These are phyloP conservation scores for Colletotrichum tamarilloi DNA, from an alignment of 2,329 filamentous ascomycete species.

Conservation along the genomic window DNA sequence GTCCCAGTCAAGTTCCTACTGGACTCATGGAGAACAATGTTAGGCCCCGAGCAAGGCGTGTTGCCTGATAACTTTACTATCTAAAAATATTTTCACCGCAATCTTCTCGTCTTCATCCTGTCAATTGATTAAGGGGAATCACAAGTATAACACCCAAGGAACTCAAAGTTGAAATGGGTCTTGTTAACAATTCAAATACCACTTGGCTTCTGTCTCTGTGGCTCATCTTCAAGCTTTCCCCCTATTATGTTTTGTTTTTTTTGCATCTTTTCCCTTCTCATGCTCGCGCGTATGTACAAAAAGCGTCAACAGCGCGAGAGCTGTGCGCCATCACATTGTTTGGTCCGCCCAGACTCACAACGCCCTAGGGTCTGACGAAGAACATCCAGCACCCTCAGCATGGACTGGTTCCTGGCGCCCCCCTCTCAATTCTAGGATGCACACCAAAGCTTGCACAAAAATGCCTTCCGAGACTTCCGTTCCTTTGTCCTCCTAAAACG, in stretches of 20 bases:
- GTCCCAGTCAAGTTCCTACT: background rate
- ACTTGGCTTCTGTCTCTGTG: constrained; percentile 12
- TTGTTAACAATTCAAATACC: constrained; percentile 17
- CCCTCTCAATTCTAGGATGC: constrained; percentile 44
- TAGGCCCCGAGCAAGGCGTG: background rate
- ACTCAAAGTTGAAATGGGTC: background rate
- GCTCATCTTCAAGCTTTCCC: constrained; percentile 28
- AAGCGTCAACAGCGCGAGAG: constrained; percentile 5
- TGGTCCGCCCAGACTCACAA: constrained; percentile 13
- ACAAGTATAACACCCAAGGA: background rate
- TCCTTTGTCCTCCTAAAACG: constrained; percentile 27
- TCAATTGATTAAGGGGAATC: no score
- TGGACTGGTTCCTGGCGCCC: constrained; percentile 41
- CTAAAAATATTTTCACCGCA: no score
- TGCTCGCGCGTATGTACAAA: constrained; percentile 31
- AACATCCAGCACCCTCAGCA: constrained; percentile 26
- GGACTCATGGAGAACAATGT: background rate
- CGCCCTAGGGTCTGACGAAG: constrained; percentile 20
- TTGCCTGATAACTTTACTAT: background rate
- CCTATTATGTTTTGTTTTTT: constrained; percentile 32
- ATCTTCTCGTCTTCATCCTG: no score
- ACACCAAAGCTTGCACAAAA: constrained; percentile 39
- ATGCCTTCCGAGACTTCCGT: constrained; percentile 34
- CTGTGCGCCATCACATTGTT: constrained; percentile 24
- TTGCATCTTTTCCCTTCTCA: constrained; percentile 15